Base-by-base conservation (phyloP, 2,329 filamentous ascomycete genomes). In the Atkinsonella hypoxylon region DNA sequence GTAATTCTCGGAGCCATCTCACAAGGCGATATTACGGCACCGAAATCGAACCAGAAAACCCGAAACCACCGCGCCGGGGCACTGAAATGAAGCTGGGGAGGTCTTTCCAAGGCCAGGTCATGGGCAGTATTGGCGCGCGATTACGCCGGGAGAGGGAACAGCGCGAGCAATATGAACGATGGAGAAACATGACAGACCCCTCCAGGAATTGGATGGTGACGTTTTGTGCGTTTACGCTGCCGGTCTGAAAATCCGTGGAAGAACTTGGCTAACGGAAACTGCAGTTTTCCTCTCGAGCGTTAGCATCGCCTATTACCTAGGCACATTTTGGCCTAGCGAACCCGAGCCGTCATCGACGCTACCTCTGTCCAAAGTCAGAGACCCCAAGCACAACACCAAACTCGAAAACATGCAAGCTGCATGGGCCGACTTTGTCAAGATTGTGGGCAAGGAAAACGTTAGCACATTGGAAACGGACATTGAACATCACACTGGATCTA, bases 381-480 rank as follows among this genome's bases (percentile, higher is more conserved):
- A 74, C n/a, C 76, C 77, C 10, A 67, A 67, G 57, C 78, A 83
- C 65, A 78, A 82, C 58, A 73, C 73, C 49, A 75, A 75, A 55
- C 74, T 78, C 52, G 72, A 78, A 58, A 83, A 85, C 60, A 75
- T 86, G 59, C 78, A 84, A 67, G 79, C 82, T 26, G 79, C 82
- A 3, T 85, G 82, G 82, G 69, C 78, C n/a, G 82, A 86, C 65
- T 83, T 86, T 54, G 75, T 75, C 50, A 74, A 72, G 50, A 74
- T 85, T 46, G 74, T 85, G 3, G 82, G 82, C 56, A 72, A 76
- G 61, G 79, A 82, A 13, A 74, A 84, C 57, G 80, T 86, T 51
- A 82, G 77, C 64, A 85, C 82, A 13, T 50, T 73, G 8, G 69
- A 75, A 32, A 64, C 68, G 18, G 79, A 83, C 57, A 66, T 83